Base-by-base conservation (phyloP, 108 stramenopile genomes). In the Pseudonitzschia pungens region DNA sequence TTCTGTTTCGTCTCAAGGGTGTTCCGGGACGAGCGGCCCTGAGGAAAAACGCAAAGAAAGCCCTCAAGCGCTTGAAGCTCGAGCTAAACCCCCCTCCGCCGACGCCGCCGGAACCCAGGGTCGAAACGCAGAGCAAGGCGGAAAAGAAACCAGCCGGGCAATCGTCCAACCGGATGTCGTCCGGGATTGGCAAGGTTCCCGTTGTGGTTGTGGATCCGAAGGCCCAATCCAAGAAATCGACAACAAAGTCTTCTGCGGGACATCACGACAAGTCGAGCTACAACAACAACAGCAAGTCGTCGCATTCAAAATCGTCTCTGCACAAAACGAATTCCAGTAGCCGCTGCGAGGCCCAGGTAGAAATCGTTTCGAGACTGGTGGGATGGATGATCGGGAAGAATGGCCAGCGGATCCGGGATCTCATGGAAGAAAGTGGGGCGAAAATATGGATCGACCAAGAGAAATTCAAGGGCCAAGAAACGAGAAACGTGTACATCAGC, bases 391-490 rank as follows among this genome's bases (percentile, higher is more conserved):
- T 96, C 73, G 95, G 95, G 4, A 92, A 90, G 75, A 91, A 91
- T 41, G 95, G 95, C 15, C 85, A 84, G 68, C 75, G 92, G 27
- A 93, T 96, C 50, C 83, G 95, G 24, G 95, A 94, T 75, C 71
- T 96, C 69, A 96, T 96, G 95, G 91, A 94, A 78, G 90, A 91
- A 62, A 90, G 87, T 76, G 91, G 90, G 28, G 90, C 92, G 9
- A 92, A 92, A 73, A 79, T 96, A 36, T 96, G 95, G 95, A 94
- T 96, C 71, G 95, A 96, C 71, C 95, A 96, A 77, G 95, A 93
- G 59, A 86, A 81, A 28, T 84, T 92, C 82, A 84, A 77, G 29
- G 76, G 81, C 43, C 80, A 86, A 27, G 89, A 92, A 71, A 68
- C 82, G 11, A 83, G 95, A 15, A 86, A 90, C 72, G 92, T 94